Conservation (phyloP, 1,139 yeast genomes). For the Hyphopichia fennica region DNA sequence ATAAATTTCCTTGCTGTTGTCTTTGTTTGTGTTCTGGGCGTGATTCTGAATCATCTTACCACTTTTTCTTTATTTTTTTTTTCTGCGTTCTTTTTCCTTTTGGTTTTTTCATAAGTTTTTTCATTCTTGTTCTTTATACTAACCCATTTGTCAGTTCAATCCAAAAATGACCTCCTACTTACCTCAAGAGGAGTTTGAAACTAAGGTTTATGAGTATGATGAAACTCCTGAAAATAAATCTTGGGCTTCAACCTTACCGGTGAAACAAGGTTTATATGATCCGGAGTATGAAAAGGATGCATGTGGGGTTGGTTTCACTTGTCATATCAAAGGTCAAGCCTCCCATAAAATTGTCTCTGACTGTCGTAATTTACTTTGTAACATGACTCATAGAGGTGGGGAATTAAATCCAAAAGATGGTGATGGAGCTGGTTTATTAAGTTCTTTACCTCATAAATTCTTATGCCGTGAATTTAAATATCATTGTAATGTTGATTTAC, state of each 20-base stretch:
- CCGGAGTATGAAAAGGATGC: conserved; percentile 96
- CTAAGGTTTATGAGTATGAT: conserved; percentile 61
- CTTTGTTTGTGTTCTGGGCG: too few relatives aligned
- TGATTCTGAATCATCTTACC: background rate
- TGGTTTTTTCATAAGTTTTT: background rate
- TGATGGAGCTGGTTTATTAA: conserved; percentile 97
- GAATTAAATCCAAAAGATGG: conserved; percentile 96
- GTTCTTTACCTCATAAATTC: conserved; percentile 88
- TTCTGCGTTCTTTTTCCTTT: background rate
- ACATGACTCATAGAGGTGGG: conserved; percentile 99
- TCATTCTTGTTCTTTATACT: background rate
- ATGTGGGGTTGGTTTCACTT: conserved; percentile 98
- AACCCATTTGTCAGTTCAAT: background rate
- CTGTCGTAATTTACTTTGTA: conserved; percentile 83
- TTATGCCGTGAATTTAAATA: conserved; percentile 79
- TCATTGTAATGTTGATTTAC: conserved; percentile 59
- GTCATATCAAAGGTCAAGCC: conserved; percentile 84
- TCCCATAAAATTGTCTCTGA: conserved; percentile 94
- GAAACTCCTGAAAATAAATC: conserved; percentile 78
- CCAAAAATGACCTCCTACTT: conserved; percentile 35
- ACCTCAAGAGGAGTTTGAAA: conserved; percentile 40
- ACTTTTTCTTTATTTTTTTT: background rate
- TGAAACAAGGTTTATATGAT: conserved; percentile 85
- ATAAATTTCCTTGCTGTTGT: too few relatives aligned
- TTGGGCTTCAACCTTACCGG: conserved; percentile 91